phyloP scores from a whole-genome alignment of 2,329 filamentous ascomycete species.

The Pseudogymnoascus sp. region DNA sequence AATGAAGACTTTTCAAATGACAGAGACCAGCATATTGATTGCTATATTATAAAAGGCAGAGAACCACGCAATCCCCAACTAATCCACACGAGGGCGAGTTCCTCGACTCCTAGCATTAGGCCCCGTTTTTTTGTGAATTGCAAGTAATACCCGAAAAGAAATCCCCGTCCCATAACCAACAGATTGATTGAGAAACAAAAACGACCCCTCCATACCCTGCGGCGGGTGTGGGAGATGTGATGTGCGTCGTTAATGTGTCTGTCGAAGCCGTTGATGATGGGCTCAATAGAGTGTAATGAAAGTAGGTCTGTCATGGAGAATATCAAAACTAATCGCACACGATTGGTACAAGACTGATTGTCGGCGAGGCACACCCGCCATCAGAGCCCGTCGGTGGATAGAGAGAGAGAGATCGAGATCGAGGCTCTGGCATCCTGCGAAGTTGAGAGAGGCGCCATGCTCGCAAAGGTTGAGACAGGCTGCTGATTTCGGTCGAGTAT shows the following conservation, averaged over 20 bases:
- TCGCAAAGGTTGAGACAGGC: background rate
- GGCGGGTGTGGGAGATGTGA: background rate
- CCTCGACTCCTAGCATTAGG: background rate
- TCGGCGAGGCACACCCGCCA: background rate
- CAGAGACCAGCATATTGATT: constrained; percentile 1
- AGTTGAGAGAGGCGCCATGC: background rate
- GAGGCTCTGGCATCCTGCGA: background rate
- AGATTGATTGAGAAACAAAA: background rate
- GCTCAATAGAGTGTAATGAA: background rate
- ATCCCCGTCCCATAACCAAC: background rate
- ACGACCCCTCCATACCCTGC: background rate
- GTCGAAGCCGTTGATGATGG: background rate
- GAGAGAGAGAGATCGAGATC: background rate
- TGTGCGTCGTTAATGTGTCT: background rate
- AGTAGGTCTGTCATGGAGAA: background rate
- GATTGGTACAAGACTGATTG: background rate
- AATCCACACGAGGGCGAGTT: background rate
- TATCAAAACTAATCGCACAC: background rate
- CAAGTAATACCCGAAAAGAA: background rate
- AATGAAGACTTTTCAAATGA: background rate
- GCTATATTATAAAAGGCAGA: background rate
- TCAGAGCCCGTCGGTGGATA: background rate
- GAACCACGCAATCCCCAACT: background rate
- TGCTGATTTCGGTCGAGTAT: background rate
- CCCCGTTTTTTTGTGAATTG: background rate